These are phyloP conservation scores for Suillus brevipes DNA, from an alignment of 768 basidiomycete genomes.

Conservation along the genomic window DNA sequence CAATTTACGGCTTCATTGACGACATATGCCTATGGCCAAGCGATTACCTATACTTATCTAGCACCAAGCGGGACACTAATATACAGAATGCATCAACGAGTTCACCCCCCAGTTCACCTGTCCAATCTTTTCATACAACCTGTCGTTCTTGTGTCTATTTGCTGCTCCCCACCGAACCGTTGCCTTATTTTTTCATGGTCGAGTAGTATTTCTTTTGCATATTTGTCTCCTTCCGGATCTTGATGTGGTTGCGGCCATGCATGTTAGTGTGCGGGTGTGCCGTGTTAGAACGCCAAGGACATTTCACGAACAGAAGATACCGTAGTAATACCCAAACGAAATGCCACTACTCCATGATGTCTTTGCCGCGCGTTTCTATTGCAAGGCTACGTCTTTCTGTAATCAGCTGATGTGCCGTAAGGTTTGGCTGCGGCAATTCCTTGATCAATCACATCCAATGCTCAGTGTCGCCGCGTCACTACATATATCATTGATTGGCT, in stretches of 20 bases:
- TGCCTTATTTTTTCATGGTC: slow-evolving; percentile 12
- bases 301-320: slow-evolving; percentile 9
- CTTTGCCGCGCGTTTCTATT: background rate
- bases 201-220: slow-evolving; percentile 20
- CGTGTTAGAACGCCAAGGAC: slow-evolving; percentile 2
- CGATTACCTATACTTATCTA: slow-evolving; percentile 17
- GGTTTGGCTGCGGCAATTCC: background rate
- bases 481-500: background rate
- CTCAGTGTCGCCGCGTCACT: background rate
- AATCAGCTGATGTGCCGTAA: background rate
- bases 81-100: slow-evolving; percentile 6
- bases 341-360: background rate
- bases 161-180: slow-evolving; percentile 11
- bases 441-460: background rate
- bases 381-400: background rate
- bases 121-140: slow-evolving; percentile 16
- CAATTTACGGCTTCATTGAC: background rate
- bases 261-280: slow-evolving; percentile 5
- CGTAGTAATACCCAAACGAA: slow-evolving; percentile 11
- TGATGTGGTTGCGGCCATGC: slow-evolving; percentile 17
- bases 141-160: slow-evolving; percentile 16
- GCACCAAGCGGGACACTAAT: slow-evolving; percentile 12
- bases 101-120: slow-evolving; percentile 4
- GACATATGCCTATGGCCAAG: slow-evolving; percentile 4
- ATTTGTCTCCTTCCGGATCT: slow-evolving; percentile 17